These are phyloP conservation scores for Pythium pyrilobum DNA, from an alignment of 352 stramenopile genomes.

Conservation along the genomic window DNA sequence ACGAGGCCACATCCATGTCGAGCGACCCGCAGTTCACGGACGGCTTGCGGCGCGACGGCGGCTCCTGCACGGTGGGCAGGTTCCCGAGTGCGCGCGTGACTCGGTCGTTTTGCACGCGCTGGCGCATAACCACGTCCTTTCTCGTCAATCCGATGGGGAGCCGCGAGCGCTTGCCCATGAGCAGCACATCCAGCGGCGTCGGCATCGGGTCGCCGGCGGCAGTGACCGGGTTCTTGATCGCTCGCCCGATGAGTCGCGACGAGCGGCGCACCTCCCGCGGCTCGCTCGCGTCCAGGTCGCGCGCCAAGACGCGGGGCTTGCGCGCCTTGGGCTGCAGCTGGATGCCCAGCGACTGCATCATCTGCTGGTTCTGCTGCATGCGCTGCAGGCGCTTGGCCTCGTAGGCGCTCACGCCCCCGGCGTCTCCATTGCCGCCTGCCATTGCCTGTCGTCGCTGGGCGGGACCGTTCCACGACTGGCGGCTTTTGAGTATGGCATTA, in stretches of 20 bases:
- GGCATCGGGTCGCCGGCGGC: too few relatives aligned
- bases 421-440: neutral
- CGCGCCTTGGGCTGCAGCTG: neutral
- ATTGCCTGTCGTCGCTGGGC: neutral
- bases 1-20: constrained; percentile 28
- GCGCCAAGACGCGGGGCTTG: constrained; percentile 4
- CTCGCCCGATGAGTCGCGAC: constrained; percentile 5
- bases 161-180: neutral
- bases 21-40: constrained; percentile 13
- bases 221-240: too few relatives aligned
- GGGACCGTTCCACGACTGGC: neutral
- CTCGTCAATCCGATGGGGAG: too few relatives aligned
- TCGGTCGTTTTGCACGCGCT: too few relatives aligned
- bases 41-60: neutral
- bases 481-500: neutral
- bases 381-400: constrained; percentile 54
- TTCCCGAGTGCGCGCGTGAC: too few relatives aligned
- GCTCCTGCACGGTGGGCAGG: too few relatives aligned
- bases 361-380: constrained; percentile 43
- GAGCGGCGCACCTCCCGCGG: constrained; percentile 2
- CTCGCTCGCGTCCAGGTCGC: neutral
- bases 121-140: too few relatives aligned
- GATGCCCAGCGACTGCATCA: constrained; percentile 37
- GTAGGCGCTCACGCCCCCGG: constrained; percentile 34
- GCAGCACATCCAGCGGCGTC: neutral